phyloP scores from a whole-genome alignment of 257 asterid species.

The Nicotiana noctiflora region DNA sequence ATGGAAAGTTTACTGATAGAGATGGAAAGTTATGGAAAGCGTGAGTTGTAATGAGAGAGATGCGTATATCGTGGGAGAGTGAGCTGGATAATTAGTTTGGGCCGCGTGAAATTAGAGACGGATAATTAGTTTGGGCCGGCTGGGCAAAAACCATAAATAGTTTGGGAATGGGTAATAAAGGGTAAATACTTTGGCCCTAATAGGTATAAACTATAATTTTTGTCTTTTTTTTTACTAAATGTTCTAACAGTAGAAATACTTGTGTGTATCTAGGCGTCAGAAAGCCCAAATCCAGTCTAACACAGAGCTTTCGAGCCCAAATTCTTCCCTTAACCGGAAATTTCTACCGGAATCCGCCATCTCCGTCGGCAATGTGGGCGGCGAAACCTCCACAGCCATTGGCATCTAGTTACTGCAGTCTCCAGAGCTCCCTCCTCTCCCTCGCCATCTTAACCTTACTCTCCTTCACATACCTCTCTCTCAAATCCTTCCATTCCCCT shows the following conservation, averaged over 20 bases:
- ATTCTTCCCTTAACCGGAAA: background rate
- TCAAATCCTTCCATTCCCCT: constrained; percentile 22
- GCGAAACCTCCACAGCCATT: constrained; percentile 38
- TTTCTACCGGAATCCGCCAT: background rate
- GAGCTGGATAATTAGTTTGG: too few species aligned
- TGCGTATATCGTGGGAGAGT: too few species aligned
- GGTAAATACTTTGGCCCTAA: too few species aligned
- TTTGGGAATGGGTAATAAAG: too few species aligned
- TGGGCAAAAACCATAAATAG: too few species aligned
- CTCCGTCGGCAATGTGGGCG: constrained; percentile 68
- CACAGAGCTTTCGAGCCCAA: background rate
- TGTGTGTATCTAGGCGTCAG: background rate
- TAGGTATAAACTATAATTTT: too few species aligned
- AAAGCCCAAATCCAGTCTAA: background rate
- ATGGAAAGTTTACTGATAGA: too few species aligned
- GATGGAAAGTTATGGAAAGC: too few species aligned
- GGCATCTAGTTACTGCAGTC: constrained; percentile 34
- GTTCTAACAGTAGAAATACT: background rate
- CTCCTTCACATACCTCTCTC: constrained; percentile 58
- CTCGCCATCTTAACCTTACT: constrained; percentile 59
- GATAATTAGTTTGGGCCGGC: too few species aligned
- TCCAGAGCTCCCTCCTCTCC: constrained; percentile 63
- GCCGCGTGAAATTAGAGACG: too few species aligned
- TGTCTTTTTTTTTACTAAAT: background rate
- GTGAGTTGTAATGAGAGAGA: too few species aligned